Evolutionary conservation across 768 basidiomycete genomes (phyloP).

Genomic region (Mycena indigotica): DNA sequence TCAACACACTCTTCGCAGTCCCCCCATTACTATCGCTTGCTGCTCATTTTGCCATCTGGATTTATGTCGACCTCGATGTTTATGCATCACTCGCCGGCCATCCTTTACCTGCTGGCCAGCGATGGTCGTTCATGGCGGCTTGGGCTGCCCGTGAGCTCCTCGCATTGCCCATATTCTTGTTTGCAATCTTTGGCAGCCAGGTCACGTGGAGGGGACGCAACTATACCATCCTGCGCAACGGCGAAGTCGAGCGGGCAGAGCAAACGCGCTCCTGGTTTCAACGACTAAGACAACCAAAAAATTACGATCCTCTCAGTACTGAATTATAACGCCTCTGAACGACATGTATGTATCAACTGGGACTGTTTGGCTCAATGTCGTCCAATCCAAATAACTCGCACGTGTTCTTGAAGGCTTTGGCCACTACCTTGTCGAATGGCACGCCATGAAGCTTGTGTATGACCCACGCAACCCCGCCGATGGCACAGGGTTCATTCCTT

Average conservation of each 20-base stretch:
- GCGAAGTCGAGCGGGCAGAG: conserved; percentile 55
- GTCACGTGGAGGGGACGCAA: conserved; percentile 86
- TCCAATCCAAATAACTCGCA: conserved; percentile 57
- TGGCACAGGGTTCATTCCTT: conserved; percentile 69
- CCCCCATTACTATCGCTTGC: conserved; percentile 57
- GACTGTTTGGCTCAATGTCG: conserved; percentile 30
- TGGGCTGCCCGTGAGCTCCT: conserved; percentile 82
- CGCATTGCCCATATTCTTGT: conserved; percentile 85
- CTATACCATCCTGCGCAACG: conserved; percentile 76
- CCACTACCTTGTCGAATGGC: conserved; percentile 55
- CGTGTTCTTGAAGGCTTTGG: conserved; percentile 66
- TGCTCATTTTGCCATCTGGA: conserved; percentile 69
- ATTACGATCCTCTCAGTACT: conserved; percentile 39
- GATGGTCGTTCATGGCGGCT: conserved; percentile 66
- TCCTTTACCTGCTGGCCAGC: conserved; percentile 50
- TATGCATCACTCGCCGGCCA: conserved; percentile 75
- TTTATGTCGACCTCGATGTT: conserved; percentile 80
- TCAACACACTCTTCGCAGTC: conserved; percentile 51
- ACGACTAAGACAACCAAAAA: conserved; percentile 26
- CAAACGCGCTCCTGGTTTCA: conserved; percentile 29
- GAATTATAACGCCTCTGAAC: conserved; percentile 4
- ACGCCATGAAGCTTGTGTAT: conserved; percentile 51
- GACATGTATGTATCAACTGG: not conserved
- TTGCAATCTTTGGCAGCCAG: conserved; percentile 78
- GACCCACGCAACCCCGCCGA: conserved; percentile 76